These are phyloP conservation scores for Daldinia caldariorum DNA, from an alignment of 495 filamentous ascomycete genomes.

Conservation along the genomic window DNA sequence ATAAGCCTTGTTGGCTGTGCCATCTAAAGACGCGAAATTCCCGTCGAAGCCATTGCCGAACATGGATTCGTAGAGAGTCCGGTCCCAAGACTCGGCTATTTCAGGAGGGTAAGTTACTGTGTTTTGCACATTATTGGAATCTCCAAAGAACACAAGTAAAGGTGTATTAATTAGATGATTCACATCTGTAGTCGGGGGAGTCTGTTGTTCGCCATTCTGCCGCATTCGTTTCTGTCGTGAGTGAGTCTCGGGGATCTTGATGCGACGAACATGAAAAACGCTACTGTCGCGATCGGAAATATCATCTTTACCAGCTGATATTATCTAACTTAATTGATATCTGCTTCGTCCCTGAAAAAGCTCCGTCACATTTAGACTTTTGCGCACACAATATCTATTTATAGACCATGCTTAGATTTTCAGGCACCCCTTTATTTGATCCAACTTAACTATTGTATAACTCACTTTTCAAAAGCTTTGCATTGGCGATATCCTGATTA, in stretches of 20 bases:
- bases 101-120: not conserved
- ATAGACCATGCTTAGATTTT: not conserved
- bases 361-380: not conserved
- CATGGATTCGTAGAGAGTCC: slow-evolving; percentile 13
- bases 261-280: not conserved
- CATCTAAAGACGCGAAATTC: slow-evolving; percentile 10
- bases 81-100: slow-evolving; percentile 1
- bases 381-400: not conserved
- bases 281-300: not conserved
- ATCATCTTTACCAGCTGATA: not conserved
- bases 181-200: not conserved
- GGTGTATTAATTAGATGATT: not conserved
- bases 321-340: not conserved
- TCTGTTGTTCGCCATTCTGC: slow-evolving; percentile 5
- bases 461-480: not conserved
- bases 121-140: not conserved
- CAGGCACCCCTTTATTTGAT: not conserved
- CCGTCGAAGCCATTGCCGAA: slow-evolving; percentile 18
- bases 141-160: not conserved
- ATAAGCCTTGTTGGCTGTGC: not conserved
- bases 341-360: not conserved
- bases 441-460: not conserved
- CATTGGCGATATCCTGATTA: not conserved
- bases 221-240: slow-evolving; percentile 12
- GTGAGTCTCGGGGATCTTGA: not conserved